Conservation (phyloP, 2,329 filamentous ascomycete genomes). For the Diaporthe longicolla region DNA sequence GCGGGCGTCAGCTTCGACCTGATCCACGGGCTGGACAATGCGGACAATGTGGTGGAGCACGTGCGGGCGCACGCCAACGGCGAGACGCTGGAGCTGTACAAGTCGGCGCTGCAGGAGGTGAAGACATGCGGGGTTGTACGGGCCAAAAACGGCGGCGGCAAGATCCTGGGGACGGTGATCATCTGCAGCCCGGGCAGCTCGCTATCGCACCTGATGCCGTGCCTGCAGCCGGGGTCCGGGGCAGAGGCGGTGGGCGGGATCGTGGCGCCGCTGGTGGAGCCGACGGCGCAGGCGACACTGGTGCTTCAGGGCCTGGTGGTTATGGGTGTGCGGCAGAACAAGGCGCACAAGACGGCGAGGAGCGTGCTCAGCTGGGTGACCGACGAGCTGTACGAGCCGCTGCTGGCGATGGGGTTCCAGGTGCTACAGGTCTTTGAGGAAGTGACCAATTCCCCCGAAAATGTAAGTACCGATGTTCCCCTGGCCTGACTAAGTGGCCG, state of each 20-base stretch:
- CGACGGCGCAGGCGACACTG: conserved; percentile 76
- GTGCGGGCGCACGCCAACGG: conserved; percentile 81
- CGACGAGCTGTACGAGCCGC: conserved; percentile 80
- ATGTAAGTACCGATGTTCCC: conserved; percentile 54
- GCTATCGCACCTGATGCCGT: conserved; percentile 78
- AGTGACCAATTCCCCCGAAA: conserved; percentile 74
- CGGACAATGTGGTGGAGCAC: conserved; percentile 80
- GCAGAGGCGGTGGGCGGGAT: conserved; percentile 77
- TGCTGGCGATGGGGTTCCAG: conserved; percentile 85
- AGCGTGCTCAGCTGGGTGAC: conserved; percentile 85
- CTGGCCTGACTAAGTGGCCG: background rate
- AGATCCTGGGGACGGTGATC: conserved; percentile 83
- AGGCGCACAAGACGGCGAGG: conserved; percentile 79
- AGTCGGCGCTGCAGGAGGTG: conserved; percentile 78
- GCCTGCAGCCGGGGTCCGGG: conserved; percentile 65
- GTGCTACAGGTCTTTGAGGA: conserved; percentile 87
- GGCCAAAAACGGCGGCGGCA: conserved; percentile 78
- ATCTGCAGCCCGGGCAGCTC: conserved; percentile 80
- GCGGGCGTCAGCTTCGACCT: conserved; percentile 86
- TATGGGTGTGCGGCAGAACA: conserved; percentile 86
- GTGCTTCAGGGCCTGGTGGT: conserved; percentile 83
- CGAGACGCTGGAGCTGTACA: conserved; percentile 85
- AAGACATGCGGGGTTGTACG: conserved; percentile 85
- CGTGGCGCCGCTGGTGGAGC: conserved; percentile 82
- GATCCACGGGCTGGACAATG: conserved; percentile 84